Percentiles rank a stretch among this genome's conserved stretches.
Conservation (phyloP, 306 rosid genomes). For the Quercus ilex region DNA sequence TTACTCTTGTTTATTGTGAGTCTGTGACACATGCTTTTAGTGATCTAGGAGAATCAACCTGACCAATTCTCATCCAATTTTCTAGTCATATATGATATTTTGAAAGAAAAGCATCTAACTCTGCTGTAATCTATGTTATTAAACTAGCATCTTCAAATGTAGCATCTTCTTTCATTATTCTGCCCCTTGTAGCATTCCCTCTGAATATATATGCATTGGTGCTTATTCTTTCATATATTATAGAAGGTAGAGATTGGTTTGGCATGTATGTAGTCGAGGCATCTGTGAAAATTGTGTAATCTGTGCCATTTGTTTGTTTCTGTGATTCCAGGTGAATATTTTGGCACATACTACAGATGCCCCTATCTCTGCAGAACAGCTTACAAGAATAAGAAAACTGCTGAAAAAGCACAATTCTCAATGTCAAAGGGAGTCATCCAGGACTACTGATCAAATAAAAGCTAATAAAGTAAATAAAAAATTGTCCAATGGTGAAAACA, state of each 20-base stretch:
- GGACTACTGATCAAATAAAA: constrained; percentile 32
- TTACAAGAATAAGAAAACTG: constrained; percentile 58
- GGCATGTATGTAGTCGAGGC: background rate
- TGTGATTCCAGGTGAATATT: constrained; percentile 73
- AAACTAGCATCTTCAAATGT: background rate
- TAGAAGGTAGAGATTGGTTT: background rate
- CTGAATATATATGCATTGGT: background rate
- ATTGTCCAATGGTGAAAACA: constrained; percentile 34
- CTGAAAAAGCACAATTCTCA: constrained; percentile 69
- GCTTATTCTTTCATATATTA: background rate
- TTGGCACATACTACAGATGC: constrained; percentile 74
- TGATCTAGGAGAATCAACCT: background rate
- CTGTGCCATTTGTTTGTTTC: constrained; percentile 19
- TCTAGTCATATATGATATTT: background rate
- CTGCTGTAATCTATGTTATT: background rate
- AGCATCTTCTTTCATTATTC: background rate
- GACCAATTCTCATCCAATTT: background rate
- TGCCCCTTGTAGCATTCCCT: background rate
- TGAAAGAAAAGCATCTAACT: background rate
- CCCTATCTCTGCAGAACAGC: constrained; percentile 73
- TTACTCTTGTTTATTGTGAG: background rate
- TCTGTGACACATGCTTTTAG: background rate
- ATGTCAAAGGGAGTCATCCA: constrained; percentile 40
- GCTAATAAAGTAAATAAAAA: constrained; percentile 33
- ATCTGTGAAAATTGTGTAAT: constrained; percentile 11